phyloP scores from a whole-genome alignment of 2,329 filamentous ascomycete genomes.

The Ascosphaera pollenicola region DNA sequence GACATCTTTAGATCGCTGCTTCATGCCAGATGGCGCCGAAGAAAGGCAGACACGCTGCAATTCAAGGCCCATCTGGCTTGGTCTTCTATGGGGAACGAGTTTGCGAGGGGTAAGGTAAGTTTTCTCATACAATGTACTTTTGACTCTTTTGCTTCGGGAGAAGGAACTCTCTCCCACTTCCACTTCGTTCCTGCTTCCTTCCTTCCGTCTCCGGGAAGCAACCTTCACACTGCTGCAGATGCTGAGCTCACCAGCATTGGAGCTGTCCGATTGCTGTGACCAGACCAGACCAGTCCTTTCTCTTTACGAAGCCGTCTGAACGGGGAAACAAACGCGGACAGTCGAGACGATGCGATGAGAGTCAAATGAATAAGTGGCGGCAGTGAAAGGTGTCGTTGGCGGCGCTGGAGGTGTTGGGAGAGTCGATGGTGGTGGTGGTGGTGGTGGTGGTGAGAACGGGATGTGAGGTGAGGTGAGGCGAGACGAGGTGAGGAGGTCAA shows the following conservation, averaged over 20 bases:
- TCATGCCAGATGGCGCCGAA: not conserved
- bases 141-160: not conserved
- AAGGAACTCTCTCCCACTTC: not conserved
- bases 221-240: not conserved
- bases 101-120: not conserved
- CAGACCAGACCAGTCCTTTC: not conserved
- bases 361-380: constrained; percentile 2
- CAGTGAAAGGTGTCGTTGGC: constrained; percentile 6
- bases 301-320: not conserved
- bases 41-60: not conserved
- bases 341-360: constrained; percentile 9
- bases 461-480: not conserved
- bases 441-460: not conserved
- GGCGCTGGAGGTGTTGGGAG: constrained; percentile 6
- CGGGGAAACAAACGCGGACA: not conserved
- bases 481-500: not conserved
- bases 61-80: not conserved
- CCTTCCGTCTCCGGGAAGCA: too few species aligned
- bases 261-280: not conserved
- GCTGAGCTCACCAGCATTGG: not conserved
- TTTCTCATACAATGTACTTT: not conserved
- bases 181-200: not conserved
- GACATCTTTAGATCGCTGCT: not conserved
- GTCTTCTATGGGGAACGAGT: not conserved
- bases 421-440: constrained; percentile 3